Evolutionary conservation across 164 flowering plant genomes (phyloP).

Genomic region (Aristolochia californica): DNA sequence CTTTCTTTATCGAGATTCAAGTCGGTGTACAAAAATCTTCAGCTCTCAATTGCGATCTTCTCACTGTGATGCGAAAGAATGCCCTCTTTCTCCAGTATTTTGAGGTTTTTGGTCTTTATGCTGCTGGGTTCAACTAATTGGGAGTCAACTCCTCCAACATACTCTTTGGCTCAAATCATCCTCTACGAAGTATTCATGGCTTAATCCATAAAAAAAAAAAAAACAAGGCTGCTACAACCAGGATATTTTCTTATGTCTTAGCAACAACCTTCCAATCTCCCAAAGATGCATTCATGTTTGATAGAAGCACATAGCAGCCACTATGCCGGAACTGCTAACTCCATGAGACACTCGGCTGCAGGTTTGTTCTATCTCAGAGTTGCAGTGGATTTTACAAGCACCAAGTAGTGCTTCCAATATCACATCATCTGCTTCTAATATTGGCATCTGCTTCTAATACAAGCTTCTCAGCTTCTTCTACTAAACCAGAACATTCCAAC

Average conservation of each 20-base stretch:
- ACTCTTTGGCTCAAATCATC: constrained; percentile 39
- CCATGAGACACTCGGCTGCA: constrained; percentile 28
- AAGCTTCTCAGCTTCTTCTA: constrained; percentile 48
- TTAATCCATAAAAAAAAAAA: constrained; percentile 40
- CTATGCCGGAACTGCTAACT: constrained; percentile 39
- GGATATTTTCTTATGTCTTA: constrained; percentile 44
- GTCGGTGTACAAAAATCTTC: neutral
- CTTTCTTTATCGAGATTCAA: neutral
- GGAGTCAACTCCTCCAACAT: constrained; percentile 40
- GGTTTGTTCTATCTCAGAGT: constrained; percentile 40
- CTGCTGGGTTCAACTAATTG: constrained; percentile 17
- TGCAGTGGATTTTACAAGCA: constrained; percentile 47
- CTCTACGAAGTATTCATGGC: constrained; percentile 48
- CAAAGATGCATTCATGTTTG: constrained; percentile 44
- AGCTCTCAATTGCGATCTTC: constrained; percentile 35
- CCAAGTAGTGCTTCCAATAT: constrained; percentile 50
- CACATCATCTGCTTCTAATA: too few relatives aligned
- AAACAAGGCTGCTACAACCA: constrained; percentile 57
- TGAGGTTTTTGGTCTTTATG: constrained; percentile 33
- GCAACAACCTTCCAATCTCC: constrained; percentile 46
- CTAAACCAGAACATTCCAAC: constrained; percentile 48
- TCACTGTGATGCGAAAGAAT: constrained; percentile 36
- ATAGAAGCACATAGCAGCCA: constrained; percentile 51
- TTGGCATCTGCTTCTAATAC: constrained; percentile 24
- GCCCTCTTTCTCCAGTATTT: constrained; percentile 36